Percentiles rank a stretch among this genome's conserved stretches.
phyloP scores from a whole-genome alignment of 208 protist species.

The Crithidia bombi region DNA sequence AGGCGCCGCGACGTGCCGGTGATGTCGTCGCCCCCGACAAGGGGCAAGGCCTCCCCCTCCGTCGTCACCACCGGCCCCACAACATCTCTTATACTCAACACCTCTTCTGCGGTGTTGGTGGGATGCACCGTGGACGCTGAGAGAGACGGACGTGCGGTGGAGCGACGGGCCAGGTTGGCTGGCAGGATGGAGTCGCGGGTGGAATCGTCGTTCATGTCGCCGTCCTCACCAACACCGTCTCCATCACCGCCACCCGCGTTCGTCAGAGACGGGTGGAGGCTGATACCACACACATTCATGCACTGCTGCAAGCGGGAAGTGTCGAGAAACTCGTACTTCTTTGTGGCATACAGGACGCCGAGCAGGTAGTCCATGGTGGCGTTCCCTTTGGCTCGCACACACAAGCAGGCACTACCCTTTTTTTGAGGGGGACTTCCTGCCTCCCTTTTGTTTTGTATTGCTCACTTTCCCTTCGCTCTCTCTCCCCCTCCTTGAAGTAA shows the following conservation, averaged over 20 bases:
- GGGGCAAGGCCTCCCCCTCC: not conserved
- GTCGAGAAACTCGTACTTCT: slow-evolving; percentile 44
- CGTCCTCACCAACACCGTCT: slow-evolving; percentile 12
- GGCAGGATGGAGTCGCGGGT: not conserved
- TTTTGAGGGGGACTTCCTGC: no score
- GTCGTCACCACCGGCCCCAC: no score
- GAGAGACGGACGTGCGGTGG: slow-evolving; percentile 8
- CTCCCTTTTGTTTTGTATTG: no score
- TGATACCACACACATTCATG: no score
- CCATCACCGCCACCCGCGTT: not conserved
- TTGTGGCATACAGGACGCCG: slow-evolving; percentile 44
- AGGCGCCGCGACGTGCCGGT: not conserved
- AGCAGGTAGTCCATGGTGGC: slow-evolving; percentile 48
- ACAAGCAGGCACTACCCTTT: no score
- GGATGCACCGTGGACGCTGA: not conserved
- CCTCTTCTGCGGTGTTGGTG: not conserved
- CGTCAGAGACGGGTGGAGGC: not conserved
- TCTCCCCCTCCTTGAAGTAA: no score
- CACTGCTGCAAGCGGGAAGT: slow-evolving; percentile 11
- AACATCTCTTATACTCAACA: not conserved
- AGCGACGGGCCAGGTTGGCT: slow-evolving; percentile 6
- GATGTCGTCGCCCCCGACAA: not conserved
- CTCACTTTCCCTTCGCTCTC: no score
- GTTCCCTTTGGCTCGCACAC: no score
- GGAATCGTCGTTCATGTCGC: not conserved